Evolutionary conservation across 768 basidiomycete species (phyloP), one percentile per base, ranked within the genome.

Genomic region (Mycena haematopus): DNA sequence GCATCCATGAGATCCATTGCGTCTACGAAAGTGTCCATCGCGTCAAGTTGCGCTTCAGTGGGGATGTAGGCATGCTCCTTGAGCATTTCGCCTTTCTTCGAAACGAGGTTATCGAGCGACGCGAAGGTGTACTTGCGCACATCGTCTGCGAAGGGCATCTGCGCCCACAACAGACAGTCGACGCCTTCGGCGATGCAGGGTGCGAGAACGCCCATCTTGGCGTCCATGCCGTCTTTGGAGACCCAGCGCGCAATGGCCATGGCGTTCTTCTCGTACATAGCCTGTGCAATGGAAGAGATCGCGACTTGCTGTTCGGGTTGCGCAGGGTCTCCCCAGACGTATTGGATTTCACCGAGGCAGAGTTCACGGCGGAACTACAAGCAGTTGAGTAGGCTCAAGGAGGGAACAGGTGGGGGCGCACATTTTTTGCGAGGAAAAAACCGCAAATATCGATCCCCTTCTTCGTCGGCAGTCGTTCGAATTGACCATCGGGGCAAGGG

Each of bases 81-180:
- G 38, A 98, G 74, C 0, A 73, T 73, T 68, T 92, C 88, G 2
- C 95, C 94, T 49, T 88, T 89, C 72, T 86, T 91, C 58, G 86
- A 89, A 60, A 89, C 78, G 17, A 96, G 82, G 11, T 80, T 80
- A 46, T 88, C 85, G 31, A 99, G 82, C 0, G 92, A 92, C 0
- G 90, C 86, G 73, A 99, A 98, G 11, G 86, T 87, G 74, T 93
- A 94, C 66, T 87, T 91, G 60, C 95, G 86, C 55, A 95, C 81
- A 69, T 99, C 96, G 72, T 99, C 96, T 2, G 94, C 94, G 71
- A 97, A 98, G 0, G 96, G 96, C 84, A 98, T 86, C 94, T 96
- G 89, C 22, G 86, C 85, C 92, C 91, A 97, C 50, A 94, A 80
- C 60, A 96, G 77, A 70, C 87, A 92, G 68, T 97, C 93, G 11